Base-by-base conservation (phyloP, 2,329 filamentous ascomycete genomes). In the Epichloe aotearoae region DNA sequence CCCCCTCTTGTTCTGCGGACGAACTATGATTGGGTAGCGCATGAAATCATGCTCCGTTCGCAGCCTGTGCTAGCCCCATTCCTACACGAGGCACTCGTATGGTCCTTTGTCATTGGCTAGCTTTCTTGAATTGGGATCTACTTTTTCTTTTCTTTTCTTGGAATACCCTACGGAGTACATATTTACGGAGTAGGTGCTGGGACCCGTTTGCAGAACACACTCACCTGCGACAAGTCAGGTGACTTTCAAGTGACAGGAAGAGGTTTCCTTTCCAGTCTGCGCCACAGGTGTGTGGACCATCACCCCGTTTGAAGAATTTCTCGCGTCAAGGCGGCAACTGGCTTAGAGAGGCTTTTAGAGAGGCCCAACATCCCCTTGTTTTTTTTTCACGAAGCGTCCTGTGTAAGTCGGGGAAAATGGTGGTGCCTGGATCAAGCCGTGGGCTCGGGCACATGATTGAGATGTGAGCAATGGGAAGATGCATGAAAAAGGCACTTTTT, bases 261-360 rank as follows among this genome's bases (percentile, higher is more conserved):
- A 23, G 36, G 19, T 4, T 4, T 26, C 26, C 19, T 23, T 38
- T 20, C 20, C 12, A 11, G 17, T 8, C 12, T 49, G 50, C 50
- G 50, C 50, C 50, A 52, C 50, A 46, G n/a, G 7, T 14, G 37
- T 36, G 44, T 38, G 40, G 45, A 43, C 15, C 26, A n/a, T 15
- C n/a, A 38, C 50, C 47, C 42, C 42, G 42, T 49, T 52, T 49
- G 41, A 17, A 42, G 8, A n/a, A 46, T 52, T 52, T 41, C 5
- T 46, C 45, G 8, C 40, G 39, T 26, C 26, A 49, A 33, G 45
- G 36, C 46, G 15, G 26, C 45, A 45, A 4, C 30, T 41, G 49
- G 38, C 12, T 19, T 38, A 42, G n/a, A 47, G 26, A 33, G 44
- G 12, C 34, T n/a, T 38, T 17, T 17, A 8, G 8, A 34, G 26